A percentile compares a stretch with the other conserved stretches of the same genome.
Evolutionary conservation across 352 stramenopile species (phyloP).

Genomic region (Phytophthora europaea): DNA sequence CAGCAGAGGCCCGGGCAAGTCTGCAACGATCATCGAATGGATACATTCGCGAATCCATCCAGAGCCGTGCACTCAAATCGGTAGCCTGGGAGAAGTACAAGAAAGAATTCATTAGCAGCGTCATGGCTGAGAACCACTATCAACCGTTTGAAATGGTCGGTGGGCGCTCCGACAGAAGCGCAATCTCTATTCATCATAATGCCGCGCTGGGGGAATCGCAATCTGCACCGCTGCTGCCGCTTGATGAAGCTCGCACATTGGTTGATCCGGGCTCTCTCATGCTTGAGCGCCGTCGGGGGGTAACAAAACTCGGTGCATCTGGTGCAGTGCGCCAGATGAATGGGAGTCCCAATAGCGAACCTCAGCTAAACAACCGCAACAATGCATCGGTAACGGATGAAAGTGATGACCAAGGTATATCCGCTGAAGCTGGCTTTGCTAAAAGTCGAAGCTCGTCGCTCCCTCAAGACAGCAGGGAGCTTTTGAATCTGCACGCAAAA

Average conservation of each 20-base stretch:
- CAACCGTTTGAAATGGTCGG: conserved; percentile 19
- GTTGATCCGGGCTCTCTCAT: conserved; percentile 49
- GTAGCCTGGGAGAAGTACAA: conserved; percentile 85
- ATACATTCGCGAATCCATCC: conserved; percentile 71
- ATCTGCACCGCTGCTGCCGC: conserved; percentile 46
- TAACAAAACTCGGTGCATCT: conserved; percentile 1
- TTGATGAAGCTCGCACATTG: conserved; percentile 36
- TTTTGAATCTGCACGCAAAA: conserved; percentile 8
- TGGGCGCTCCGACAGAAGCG: not conserved
- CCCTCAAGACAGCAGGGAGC: conserved; percentile 12
- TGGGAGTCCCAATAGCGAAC: conserved; percentile 2
- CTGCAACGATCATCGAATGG: conserved; percentile 72
- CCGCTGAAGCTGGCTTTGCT: not conserved
- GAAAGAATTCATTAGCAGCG: conserved; percentile 60
- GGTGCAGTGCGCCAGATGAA: not conserved
- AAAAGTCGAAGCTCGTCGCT: conserved; percentile 20
- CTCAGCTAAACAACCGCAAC: conserved; percentile 1
- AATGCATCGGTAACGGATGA: not conserved
- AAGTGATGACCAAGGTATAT: not conserved
- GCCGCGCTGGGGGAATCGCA: conserved; percentile 31
- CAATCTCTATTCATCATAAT: conserved; percentile 3
- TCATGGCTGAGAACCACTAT: conserved; percentile 43
- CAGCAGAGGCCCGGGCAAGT: conserved; percentile 68
- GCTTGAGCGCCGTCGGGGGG: conserved; percentile 38
- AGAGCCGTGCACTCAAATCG: conserved; percentile 79